These are phyloP conservation scores for Raddia guianensis DNA, from an alignment of 176 grass and related monocot genomes.

Conservation along the genomic window DNA sequence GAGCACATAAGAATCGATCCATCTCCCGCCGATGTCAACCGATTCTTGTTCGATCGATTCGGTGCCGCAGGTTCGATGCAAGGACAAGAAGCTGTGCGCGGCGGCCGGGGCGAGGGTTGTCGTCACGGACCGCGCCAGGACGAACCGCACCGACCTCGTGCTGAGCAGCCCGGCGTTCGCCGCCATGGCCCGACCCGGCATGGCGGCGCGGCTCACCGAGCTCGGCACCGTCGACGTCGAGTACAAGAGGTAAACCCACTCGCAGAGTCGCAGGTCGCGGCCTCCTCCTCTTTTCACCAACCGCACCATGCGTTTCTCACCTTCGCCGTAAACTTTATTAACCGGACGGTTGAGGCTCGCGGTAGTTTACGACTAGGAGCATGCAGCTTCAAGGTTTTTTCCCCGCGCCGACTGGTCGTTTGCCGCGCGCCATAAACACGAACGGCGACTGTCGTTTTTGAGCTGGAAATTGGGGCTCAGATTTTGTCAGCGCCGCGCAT, in stretches of 20 bases:
- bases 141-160: slow-evolving; percentile 65
- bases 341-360: background rate
- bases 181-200: slow-evolving; percentile 72
- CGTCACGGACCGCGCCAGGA: slow-evolving; percentile 65
- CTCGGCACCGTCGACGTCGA: slow-evolving; percentile 62
- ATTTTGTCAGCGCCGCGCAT: slow-evolving; percentile 7
- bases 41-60: background rate
- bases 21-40: too few relatives aligned
- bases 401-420: background rate
- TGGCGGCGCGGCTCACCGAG: slow-evolving; percentile 43
- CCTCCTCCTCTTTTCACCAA: slow-evolving; percentile 20
- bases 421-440: background rate
- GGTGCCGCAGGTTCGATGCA: slow-evolving; percentile 69
- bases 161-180: slow-evolving; percentile 60
- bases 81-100: slow-evolving; percentile 56
- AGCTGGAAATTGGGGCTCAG: slow-evolving; percentile 11
- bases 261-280: too few relatives aligned
- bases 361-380: background rate
- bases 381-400: background rate
- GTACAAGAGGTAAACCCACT: slow-evolving; percentile 65
- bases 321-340: background rate
- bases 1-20: too few relatives aligned
- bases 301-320: slow-evolving; percentile 15
- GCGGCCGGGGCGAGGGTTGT: slow-evolving; percentile 60
- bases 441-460: background rate